Conservation (phyloP, 352 stramenopile genomes). For the Blastocystis hominis region DNA sequence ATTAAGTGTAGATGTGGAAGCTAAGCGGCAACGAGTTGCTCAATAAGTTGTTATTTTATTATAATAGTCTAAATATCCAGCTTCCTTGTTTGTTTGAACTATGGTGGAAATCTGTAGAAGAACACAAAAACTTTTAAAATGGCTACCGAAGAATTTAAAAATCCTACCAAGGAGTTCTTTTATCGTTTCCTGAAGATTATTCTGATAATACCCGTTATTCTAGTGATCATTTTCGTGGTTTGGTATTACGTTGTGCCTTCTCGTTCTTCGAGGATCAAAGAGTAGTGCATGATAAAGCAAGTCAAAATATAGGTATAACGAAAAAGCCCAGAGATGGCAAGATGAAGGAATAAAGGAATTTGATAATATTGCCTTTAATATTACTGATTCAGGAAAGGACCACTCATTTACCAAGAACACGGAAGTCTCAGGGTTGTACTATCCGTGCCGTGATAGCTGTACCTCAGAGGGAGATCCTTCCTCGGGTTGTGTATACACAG, state of each 20-base stretch:
- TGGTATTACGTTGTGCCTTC: neutral
- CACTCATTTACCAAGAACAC: neutral
- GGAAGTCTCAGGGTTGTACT: neutral
- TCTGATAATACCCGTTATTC: neutral
- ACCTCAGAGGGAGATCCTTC: neutral
- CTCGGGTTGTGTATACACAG: conserved; percentile 24
- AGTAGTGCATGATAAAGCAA: neutral
- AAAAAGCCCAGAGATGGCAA: neutral
- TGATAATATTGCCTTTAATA: neutral
- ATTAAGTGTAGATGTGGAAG: too few species aligned
- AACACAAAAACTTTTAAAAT: neutral
- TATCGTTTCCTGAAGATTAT: neutral
- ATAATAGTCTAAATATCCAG: too few species aligned
- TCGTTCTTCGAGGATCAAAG: neutral
- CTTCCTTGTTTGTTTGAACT: neutral
- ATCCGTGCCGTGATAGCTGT: conserved; percentile 39
- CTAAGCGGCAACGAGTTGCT: too few species aligned
- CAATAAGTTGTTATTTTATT: too few species aligned
- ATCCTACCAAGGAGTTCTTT: neutral
- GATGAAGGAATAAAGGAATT: conserved; percentile 4
- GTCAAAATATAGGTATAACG: conserved; percentile 8
- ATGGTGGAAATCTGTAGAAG: neutral
- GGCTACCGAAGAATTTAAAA: neutral
- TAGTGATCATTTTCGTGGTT: neutral
- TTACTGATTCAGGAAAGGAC: neutral